phyloP scores from a whole-genome alignment of 805 yeast genomes.

The Metschnikowia sp. region DNA sequence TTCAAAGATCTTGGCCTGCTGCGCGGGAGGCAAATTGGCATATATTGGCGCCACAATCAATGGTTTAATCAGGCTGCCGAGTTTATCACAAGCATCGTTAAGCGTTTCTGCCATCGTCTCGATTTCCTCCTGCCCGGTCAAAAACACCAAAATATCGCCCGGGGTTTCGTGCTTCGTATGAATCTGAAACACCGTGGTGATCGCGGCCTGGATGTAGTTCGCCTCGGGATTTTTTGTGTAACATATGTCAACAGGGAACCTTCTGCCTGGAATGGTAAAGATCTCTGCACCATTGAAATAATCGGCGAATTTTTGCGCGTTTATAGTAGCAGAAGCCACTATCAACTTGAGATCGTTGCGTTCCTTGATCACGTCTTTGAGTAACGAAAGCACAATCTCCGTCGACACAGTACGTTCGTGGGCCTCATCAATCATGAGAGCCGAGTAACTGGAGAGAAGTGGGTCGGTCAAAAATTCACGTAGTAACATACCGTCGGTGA shows the following conservation, averaged over 20 bases:
- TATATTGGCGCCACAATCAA: slow-evolving; percentile 82
- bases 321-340: slow-evolving; percentile 92
- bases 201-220: slow-evolving; percentile 85
- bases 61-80: slow-evolving; percentile 59
- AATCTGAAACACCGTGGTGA: slow-evolving; percentile 82
- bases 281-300: slow-evolving; percentile 85
- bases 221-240: slow-evolving; percentile 87
- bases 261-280: slow-evolving; percentile 84
- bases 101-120: slow-evolving; percentile 75
- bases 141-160: slow-evolving; percentile 86
- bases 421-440: slow-evolving; percentile 93
- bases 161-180: slow-evolving; percentile 63
- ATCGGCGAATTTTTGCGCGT: slow-evolving; percentile 79
- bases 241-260: slow-evolving; percentile 86
- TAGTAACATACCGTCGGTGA: slow-evolving; percentile 94
- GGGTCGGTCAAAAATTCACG: slow-evolving; percentile 83
- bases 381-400: slow-evolving; percentile 72
- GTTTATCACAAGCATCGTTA: slow-evolving; percentile 56
- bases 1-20: slow-evolving; percentile 78
- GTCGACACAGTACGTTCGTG: slow-evolving; percentile 96
- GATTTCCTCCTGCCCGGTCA: slow-evolving; percentile 96
- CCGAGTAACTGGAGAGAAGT: slow-evolving; percentile 63
- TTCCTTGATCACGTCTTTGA: slow-evolving; percentile 62
- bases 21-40: slow-evolving; percentile 84
- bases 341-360: slow-evolving; percentile 72